Evolutionary conservation across 345 rosid species (phyloP).

Genomic region (Rhodamnia rubescens): DNA sequence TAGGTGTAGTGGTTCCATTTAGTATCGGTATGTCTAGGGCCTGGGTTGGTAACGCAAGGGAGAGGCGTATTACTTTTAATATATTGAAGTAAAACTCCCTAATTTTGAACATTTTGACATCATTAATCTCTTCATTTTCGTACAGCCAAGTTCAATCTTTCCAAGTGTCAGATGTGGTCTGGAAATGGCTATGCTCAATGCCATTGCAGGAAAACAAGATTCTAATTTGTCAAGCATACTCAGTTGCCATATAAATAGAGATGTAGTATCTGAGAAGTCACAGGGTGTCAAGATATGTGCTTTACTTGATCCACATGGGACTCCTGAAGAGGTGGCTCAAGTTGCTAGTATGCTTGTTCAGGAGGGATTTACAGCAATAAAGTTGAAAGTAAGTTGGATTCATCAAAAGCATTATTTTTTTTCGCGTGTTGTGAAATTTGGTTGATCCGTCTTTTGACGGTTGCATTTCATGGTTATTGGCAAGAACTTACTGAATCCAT

Average conservation of each 20-base stretch:
- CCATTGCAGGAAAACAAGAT: conserved; percentile 47
- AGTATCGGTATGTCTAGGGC: not conserved
- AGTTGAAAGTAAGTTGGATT: conserved; percentile 61
- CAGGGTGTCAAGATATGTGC: conserved; percentile 62
- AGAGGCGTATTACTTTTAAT: not conserved
- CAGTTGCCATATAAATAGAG: conserved; percentile 15
- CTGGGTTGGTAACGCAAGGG: not conserved
- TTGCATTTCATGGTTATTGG: not conserved
- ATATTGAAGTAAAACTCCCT: not conserved
- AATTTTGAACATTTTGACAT: not conserved
- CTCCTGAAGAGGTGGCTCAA: conserved; percentile 62
- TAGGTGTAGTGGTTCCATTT: conserved; percentile 12
- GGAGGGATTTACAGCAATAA: conserved; percentile 77
- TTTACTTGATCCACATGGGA: conserved; percentile 66
- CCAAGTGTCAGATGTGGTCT: conserved; percentile 93
- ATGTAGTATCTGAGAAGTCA: conserved; percentile 25
- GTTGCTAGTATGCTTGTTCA: conserved; percentile 54
- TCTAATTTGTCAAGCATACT: conserved; percentile 43
- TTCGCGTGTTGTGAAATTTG: not conserved
- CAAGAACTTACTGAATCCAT: not conserved
- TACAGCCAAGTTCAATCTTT: conserved; percentile 63
- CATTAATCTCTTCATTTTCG: not conserved
- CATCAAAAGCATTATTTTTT: not conserved
- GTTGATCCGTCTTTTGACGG: not conserved
- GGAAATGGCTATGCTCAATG: conserved; percentile 89